These are phyloP conservation scores for Phytophthora parvispora DNA, from an alignment of 352 stramenopile genomes.

Conservation along the genomic window DNA sequence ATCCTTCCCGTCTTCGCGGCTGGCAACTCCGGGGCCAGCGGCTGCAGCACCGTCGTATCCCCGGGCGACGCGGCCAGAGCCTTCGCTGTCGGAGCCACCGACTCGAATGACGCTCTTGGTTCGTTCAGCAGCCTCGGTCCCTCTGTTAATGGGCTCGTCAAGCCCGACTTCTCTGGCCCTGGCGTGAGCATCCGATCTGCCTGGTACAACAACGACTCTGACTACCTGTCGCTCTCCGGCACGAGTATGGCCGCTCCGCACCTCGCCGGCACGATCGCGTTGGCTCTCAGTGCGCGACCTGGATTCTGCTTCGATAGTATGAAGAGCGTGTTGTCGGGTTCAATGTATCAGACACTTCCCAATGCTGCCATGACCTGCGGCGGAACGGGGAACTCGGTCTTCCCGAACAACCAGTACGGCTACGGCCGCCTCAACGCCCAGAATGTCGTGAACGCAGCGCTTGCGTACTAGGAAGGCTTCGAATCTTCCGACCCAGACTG, in stretches of 20 bases:
- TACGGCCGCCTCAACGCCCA: conserved; percentile 60
- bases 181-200: conserved; percentile 50
- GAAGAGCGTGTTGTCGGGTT: conserved; percentile 32
- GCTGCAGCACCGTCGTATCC: conserved; percentile 41
- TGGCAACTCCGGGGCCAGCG: conserved; percentile 49
- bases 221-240: conserved; percentile 54
- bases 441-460: conserved; percentile 37
- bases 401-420: conserved; percentile 72
- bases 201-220: conserved; percentile 40
- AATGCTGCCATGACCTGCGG: conserved; percentile 36
- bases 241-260: conserved; percentile 71
- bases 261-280: conserved; percentile 55
- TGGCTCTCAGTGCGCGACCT: conserved; percentile 49
- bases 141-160: conserved; percentile 39
- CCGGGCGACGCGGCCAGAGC: conserved; percentile 48
- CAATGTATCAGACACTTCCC: conserved; percentile 18
- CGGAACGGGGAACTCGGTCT: conserved; percentile 33
- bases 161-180: conserved; percentile 56
- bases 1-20: conserved; percentile 68
- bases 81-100: conserved; percentile 50
- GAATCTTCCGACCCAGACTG: not conserved
- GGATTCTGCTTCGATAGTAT: conserved; percentile 41
- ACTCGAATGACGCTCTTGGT: conserved; percentile 40
- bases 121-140: conserved; percentile 56
- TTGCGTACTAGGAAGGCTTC: conserved; percentile 23